Conservation (phyloP, 495 filamentous ascomycete species). For the Podospora appendiculata region DNA sequence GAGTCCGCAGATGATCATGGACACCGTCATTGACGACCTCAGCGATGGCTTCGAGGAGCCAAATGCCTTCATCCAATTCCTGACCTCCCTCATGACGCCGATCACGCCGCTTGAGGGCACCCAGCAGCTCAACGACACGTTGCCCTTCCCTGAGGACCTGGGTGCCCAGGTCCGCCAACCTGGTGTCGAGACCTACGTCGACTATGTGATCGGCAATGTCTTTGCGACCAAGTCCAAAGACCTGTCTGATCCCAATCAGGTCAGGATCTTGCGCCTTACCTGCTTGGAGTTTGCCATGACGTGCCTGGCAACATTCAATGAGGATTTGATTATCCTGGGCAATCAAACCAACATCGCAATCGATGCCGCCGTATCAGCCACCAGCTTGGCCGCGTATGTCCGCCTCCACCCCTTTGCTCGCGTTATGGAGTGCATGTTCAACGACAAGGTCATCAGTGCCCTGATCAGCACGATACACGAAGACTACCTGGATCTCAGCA, state of each 20-base stretch:
- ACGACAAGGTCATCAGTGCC: slow-evolving; percentile 73
- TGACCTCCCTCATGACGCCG: slow-evolving; percentile 60
- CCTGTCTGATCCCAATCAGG: slow-evolving; percentile 51
- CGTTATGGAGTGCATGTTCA: slow-evolving; percentile 96
- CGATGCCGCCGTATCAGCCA: slow-evolving; percentile 62
- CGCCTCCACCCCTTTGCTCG: slow-evolving; percentile 84
- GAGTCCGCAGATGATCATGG: slow-evolving; percentile 41
- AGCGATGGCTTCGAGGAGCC: slow-evolving; percentile 72
- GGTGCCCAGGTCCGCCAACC: slow-evolving; percentile 70
- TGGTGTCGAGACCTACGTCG: slow-evolving; percentile 86
- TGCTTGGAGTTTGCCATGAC: slow-evolving; percentile 72
- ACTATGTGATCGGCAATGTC: slow-evolving; percentile 73
- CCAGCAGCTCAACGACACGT: slow-evolving; percentile 54
- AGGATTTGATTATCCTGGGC: slow-evolving; percentile 76
- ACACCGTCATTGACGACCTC: slow-evolving; percentile 46
- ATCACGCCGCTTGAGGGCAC: slow-evolving; percentile 52
- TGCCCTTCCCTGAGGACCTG: slow-evolving; percentile 85
- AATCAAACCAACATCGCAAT: slow-evolving; percentile 64
- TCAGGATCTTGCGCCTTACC: slow-evolving; percentile 60
- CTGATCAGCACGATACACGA: slow-evolving; percentile 72
- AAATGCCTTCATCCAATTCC: slow-evolving; percentile 68
- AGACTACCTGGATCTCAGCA: slow-evolving; percentile 57
- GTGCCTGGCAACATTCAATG: slow-evolving; percentile 81
- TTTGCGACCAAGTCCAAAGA: slow-evolving; percentile 57
- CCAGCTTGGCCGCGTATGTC: slow-evolving; percentile 66